Conservation (phyloP, 2,329 filamentous ascomycete genomes). For the Hirsutella rhossiliensis region DNA sequence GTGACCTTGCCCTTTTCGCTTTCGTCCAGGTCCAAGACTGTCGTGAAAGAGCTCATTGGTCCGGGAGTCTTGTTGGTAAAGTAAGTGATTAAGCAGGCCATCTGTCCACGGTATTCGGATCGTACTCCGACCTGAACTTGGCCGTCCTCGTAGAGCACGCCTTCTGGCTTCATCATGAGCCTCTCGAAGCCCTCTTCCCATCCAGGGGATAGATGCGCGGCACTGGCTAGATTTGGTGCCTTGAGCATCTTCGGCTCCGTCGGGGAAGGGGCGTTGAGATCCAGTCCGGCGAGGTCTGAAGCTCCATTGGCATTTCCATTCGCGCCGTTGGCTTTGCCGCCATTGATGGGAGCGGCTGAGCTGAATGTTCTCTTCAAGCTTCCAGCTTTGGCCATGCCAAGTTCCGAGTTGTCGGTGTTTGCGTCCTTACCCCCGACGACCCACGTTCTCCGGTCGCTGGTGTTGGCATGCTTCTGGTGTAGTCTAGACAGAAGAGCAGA, state of each 20-base stretch:
- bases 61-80: conserved; percentile 89
- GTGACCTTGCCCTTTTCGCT: conserved; percentile 55
- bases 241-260: conserved; percentile 47
- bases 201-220: conserved; percentile 82
- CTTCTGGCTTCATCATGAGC: conserved; percentile 68
- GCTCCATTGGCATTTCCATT: conserved; percentile 38
- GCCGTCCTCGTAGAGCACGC: conserved; percentile 86
- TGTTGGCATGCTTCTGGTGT: conserved; percentile 87
- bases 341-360: conserved; percentile 36
- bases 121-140: conserved; percentile 88
- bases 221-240: conserved; percentile 77
- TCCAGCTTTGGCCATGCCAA: conserved; percentile 67
- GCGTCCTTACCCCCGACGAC: conserved; percentile 95
- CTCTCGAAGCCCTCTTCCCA: conserved; percentile 88
- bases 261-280: conserved; percentile 53
- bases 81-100: conserved; percentile 91
- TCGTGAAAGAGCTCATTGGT: conserved; percentile 82
- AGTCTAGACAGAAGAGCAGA: conserved; percentile 84
- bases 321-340: conserved; percentile 32
- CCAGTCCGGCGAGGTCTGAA: conserved; percentile 68
- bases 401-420: conserved; percentile 68
- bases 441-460: conserved; percentile 94
- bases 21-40: conserved; percentile 73
- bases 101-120: conserved; percentile 88
- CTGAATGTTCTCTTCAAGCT: conserved; percentile 83